These are phyloP conservation scores for Gryganskiella cystojenkinii DNA, from an alignment of 192 early-diverging fungal genomes.

Conservation along the genomic window DNA sequence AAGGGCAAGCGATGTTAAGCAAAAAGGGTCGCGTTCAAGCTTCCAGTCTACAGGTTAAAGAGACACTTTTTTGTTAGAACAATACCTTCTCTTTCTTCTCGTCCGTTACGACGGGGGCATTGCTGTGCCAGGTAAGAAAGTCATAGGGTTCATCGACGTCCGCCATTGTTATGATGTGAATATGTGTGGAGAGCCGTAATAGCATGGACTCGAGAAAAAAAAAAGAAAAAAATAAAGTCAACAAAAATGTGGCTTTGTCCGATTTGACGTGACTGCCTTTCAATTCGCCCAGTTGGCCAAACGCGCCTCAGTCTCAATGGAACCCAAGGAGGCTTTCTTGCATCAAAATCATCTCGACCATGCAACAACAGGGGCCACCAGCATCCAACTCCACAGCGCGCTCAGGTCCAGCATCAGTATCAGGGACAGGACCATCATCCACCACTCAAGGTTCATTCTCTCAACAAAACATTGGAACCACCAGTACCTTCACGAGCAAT, in stretches of 20 bases:
- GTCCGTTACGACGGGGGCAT: constrained; percentile 45
- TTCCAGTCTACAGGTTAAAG: not conserved
- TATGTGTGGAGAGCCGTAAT: no score
- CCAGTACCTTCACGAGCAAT: not conserved
- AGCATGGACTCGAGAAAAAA: no score
- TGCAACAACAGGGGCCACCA: not conserved
- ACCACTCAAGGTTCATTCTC: no score
- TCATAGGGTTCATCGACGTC: constrained; percentile 42
- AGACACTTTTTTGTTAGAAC: not conserved
- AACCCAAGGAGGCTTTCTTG: no score
- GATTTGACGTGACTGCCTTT: no score
- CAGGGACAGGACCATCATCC: not conserved
- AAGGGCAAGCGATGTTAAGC: not conserved
- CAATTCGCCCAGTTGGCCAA: no score
- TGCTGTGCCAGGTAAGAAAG: constrained; percentile 52
- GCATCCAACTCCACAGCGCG: not conserved
- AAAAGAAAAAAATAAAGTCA: no score
- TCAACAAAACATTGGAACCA: not conserved
- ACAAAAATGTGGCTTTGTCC: no score
- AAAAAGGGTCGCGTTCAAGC: not conserved
- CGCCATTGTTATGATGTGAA: no score
- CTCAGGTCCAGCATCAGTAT: not conserved
- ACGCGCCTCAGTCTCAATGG: no score
- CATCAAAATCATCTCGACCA: not conserved
- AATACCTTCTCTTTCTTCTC: constrained; percentile 46